phyloP scores from a whole-genome alignment of 2,329 filamentous ascomycete genomes.

The Colletotrichum costaricense region DNA sequence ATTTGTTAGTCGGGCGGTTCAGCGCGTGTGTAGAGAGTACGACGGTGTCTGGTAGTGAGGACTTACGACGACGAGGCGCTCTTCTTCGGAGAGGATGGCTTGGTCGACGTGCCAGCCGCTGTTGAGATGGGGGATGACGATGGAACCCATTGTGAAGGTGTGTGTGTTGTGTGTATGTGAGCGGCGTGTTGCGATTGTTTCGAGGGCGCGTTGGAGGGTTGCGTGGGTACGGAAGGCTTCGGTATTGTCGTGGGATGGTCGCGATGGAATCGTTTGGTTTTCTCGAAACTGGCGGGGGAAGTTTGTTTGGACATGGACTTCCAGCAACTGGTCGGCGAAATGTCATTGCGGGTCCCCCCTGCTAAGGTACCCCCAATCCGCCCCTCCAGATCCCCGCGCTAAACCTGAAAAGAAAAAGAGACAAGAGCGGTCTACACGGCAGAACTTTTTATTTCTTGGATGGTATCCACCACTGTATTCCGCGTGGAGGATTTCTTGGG shows the following conservation, averaged over 20 bases:
- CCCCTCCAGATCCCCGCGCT: conserved; percentile 31
- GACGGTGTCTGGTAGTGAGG: too few relatives aligned
- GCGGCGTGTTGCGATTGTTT: not conserved
- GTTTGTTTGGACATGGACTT: not conserved
- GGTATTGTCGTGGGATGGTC: not conserved
- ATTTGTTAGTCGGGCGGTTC: not conserved
- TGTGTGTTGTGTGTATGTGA: not conserved
- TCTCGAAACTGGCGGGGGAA: conserved; percentile 10
- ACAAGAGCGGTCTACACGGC: conserved; percentile 31
- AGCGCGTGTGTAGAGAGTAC: too few relatives aligned
- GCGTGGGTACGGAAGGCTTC: not conserved
- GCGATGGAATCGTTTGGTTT: not conserved
- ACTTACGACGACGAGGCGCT: conserved; percentile 86
- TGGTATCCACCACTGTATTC: conserved; percentile 21
- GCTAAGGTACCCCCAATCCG: conserved; percentile 5
- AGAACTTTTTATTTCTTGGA: conserved; percentile 38
- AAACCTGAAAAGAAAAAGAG: conserved; percentile 1
- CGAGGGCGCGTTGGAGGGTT: not conserved
- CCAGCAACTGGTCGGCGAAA: conserved; percentile 13
- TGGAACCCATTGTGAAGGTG: conserved; percentile 72
- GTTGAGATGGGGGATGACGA: conserved; percentile 89
- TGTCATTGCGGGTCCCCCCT: conserved; percentile 30
- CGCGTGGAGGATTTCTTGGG: not conserved
- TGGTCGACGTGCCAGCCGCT: conserved; percentile 89
- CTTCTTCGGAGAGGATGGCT: conserved; percentile 74